Conservation (phyloP, 345 rosid species). For the Populus tremula region DNA sequence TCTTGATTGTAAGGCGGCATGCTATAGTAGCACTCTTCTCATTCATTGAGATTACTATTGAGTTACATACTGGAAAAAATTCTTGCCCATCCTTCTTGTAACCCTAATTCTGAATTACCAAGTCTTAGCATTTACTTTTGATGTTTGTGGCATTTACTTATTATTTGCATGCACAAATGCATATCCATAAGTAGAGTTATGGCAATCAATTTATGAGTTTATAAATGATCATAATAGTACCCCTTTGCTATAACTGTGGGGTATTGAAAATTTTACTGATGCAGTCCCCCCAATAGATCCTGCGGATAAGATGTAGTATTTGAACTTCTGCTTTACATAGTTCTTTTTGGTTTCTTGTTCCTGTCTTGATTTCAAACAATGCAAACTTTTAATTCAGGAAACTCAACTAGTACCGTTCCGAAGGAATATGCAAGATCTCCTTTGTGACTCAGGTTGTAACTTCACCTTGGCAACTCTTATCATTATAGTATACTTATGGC, state of each 20-base stretch:
- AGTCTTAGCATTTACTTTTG: not conserved
- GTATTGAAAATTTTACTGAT: not conserved
- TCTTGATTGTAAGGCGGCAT: not conserved
- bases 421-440: conserved; percentile 96
- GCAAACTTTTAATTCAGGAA: conserved; percentile 57
- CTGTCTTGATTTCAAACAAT: not conserved
- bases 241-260: not conserved
- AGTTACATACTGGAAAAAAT: not conserved
- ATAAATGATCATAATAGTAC: not conserved
- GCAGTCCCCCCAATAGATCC: not conserved
- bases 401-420: conserved; percentile 84
- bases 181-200: not conserved
- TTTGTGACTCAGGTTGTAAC: conserved; percentile 85
- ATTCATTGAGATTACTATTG: not conserved
- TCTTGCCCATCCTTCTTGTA: not conserved
- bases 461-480: not conserved
- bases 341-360: not conserved
- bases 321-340: not conserved
- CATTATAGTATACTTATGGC: not conserved
- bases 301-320: not conserved
- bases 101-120: not conserved
- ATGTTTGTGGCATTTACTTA: not conserved
- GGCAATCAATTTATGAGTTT: not conserved
- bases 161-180: not conserved
- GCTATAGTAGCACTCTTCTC: not conserved